These are phyloP conservation scores for Sugiyamaella paludigena DNA, from an alignment of 1,139 yeast genomes.

Conservation along the genomic window DNA sequence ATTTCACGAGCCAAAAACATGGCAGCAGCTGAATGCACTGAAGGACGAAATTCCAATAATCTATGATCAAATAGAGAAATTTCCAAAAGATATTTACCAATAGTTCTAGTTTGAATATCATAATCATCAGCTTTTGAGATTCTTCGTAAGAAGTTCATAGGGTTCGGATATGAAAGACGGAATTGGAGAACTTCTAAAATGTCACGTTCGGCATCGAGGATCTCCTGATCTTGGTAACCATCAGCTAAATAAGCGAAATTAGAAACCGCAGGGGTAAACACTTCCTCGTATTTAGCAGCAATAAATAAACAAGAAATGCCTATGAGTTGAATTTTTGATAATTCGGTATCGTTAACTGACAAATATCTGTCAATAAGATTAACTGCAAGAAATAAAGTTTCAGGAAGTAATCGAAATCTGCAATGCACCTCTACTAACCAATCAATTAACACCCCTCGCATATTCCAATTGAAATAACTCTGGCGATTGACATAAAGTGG, in stretches of 20 bases:
- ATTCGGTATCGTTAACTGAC: slow-evolving; percentile 73
- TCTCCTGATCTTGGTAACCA: slow-evolving; percentile 79
- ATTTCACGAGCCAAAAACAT: slow-evolving; percentile 85
- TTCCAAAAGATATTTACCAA: slow-evolving; percentile 86
- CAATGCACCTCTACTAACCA: slow-evolving; percentile 94
- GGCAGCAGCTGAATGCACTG: slow-evolving; percentile 85
- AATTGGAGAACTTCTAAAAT: slow-evolving; percentile 73
- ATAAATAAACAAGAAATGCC: slow-evolving; percentile 90
- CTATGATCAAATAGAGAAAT: slow-evolving; percentile 77
- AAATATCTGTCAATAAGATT: slow-evolving; percentile 90
- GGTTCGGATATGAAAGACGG: slow-evolving; percentile 85
- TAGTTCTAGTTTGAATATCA: slow-evolving; percentile 86
- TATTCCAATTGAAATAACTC: slow-evolving; percentile 55
- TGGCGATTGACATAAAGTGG: slow-evolving; percentile 72
- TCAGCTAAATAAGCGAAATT: slow-evolving; percentile 89
- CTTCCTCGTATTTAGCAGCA: slow-evolving; percentile 96
- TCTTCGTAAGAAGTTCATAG: slow-evolving; percentile 89
- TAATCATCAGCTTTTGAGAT: slow-evolving; percentile 94
- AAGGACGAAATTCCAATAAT: slow-evolving; percentile 75
- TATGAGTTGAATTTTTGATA: slow-evolving; percentile 80
- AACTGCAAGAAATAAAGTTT: slow-evolving; percentile 82
- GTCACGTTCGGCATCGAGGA: slow-evolving; percentile 81
- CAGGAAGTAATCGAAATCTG: slow-evolving; percentile 83
- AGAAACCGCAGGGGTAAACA: slow-evolving; percentile 82
- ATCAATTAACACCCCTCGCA: slow-evolving; percentile 87